A percentile compares a stretch with the other conserved stretches of the same genome.
phyloP scores from a whole-genome alignment of 2,329 filamentous ascomycete genomes.

The Fusarium chaquense region DNA sequence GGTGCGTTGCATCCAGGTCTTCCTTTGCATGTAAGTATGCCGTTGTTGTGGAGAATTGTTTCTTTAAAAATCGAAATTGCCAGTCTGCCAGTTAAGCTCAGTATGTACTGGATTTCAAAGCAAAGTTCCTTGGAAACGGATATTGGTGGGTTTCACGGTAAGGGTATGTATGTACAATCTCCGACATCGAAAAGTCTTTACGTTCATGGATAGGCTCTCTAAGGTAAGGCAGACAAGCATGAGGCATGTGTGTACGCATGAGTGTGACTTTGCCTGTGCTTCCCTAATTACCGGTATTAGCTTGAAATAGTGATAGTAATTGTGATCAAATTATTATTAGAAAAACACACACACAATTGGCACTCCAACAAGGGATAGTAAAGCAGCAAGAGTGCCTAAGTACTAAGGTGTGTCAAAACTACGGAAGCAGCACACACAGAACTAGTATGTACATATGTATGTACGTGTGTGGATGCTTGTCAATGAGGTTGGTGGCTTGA shows the following conservation, averaged over 20 bases:
- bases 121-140: conserved; percentile 23
- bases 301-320: not conserved
- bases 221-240: not conserved
- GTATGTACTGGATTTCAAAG: conserved; percentile 3
- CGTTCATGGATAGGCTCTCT: conserved; percentile 1
- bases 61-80: conserved; percentile 11
- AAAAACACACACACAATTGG: not conserved
- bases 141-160: conserved; percentile 16
- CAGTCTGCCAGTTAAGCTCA: not conserved
- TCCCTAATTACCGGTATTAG: not conserved
- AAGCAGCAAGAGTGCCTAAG: not conserved
- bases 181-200: conserved; percentile 23
- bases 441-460: conserved; percentile 1
- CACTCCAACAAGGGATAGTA: not conserved
- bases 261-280: not conserved
- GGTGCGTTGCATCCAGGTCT: conserved; percentile 28
- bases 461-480: conserved; percentile 10
- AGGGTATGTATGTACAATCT: conserved; percentile 28
- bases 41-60: conserved; percentile 24
- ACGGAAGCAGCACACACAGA: not conserved
- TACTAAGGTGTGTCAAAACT: not conserved
- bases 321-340: not conserved
- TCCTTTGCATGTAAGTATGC: conserved; percentile 16
- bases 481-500: conserved; percentile 33
- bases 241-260: not conserved